Conservation (phyloP, 2,329 filamentous ascomycete species). For the Zymoseptoria pseudotritici region DNA sequence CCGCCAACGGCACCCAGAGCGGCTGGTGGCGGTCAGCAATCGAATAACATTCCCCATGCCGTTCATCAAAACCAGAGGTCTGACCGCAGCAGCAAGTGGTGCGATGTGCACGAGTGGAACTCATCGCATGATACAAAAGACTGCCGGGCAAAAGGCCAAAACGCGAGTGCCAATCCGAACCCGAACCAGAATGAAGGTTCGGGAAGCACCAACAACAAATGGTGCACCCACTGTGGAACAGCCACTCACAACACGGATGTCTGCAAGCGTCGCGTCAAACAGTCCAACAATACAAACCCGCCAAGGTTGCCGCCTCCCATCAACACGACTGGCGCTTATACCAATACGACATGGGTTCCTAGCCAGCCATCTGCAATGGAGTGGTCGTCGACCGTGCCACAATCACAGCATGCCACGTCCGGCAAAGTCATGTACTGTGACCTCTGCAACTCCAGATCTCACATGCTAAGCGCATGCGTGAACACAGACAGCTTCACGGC, state of each 20-base stretch:
- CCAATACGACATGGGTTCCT: background rate
- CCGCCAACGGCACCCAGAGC: too few species aligned
- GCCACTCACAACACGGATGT: background rate
- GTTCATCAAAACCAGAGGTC: background rate
- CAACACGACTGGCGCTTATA: background rate
- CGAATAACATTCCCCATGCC: background rate
- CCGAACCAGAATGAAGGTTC: background rate
- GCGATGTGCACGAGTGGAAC: background rate
- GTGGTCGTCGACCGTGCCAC: background rate
- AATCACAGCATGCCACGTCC: background rate
- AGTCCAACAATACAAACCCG: background rate
- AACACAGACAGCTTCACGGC: background rate
- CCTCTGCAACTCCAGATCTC: conserved; percentile 5
- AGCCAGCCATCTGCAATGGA: background rate
- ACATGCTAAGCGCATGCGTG: background rate
- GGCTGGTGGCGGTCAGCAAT: too few species aligned
- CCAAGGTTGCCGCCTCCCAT: background rate
- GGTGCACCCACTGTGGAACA: background rate
- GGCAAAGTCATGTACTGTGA: conserved; percentile 1
- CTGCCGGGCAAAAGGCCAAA: background rate
- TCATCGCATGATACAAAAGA: background rate
- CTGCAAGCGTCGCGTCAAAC: background rate
- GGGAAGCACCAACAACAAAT: background rate
- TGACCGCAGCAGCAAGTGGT: background rate
- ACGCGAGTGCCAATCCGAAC: background rate